Evolutionary conservation across 2,329 filamentous ascomycete species (phyloP).

Genomic region (Nemania diffusa): DNA sequence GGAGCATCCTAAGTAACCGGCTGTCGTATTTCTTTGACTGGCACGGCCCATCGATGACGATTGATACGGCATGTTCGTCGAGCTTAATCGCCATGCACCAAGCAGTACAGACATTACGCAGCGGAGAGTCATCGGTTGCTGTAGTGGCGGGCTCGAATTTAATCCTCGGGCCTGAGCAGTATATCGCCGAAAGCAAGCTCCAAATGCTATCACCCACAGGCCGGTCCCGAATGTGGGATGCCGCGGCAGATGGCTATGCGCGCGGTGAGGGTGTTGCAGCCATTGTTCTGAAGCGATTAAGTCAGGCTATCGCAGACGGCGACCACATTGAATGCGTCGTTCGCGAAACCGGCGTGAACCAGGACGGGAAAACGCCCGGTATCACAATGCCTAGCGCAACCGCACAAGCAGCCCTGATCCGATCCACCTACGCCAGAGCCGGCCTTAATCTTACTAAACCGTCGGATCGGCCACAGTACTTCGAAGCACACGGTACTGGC

Average conservation of each 20-base stretch:
- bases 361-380: constrained; percentile 33
- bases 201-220: constrained; percentile 36
- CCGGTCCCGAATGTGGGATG: constrained; percentile 34
- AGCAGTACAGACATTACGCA: constrained; percentile 46
- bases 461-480: constrained; percentile 42
- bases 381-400: constrained; percentile 30
- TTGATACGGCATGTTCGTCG: constrained; percentile 60
- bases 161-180: constrained; percentile 31
- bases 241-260: constrained; percentile 32
- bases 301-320: constrained; percentile 50
- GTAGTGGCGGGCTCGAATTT: constrained; percentile 33
- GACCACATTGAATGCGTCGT: constrained; percentile 37
- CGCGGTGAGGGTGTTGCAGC: constrained; percentile 34
- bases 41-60: constrained; percentile 54
- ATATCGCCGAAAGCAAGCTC: constrained; percentile 40
- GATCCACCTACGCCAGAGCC: constrained; percentile 23
- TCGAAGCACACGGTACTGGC: constrained; percentile 47
- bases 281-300: constrained; percentile 57
- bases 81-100: constrained; percentile 52
- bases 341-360: constrained; percentile 31
- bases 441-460: constrained; percentile 24
- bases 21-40: constrained; percentile 51
- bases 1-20: constrained; percentile 49
- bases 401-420: constrained; percentile 27
- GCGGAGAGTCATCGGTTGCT: constrained; percentile 41